Conservation (phyloP, 345 rosid genomes). For the Alliaria petiolata region DNA sequence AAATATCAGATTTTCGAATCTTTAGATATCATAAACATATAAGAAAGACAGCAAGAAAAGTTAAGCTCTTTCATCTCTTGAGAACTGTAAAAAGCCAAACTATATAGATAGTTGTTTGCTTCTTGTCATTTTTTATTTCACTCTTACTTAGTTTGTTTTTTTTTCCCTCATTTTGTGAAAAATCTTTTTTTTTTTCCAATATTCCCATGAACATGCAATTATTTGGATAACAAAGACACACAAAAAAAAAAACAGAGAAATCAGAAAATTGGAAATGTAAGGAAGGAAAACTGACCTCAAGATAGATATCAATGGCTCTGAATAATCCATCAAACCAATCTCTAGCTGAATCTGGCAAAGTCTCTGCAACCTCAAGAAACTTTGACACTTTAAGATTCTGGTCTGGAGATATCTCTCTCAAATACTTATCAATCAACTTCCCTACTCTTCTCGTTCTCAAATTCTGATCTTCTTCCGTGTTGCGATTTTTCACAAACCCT, state of each 20-base stretch:
- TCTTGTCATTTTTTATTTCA: constrained; percentile 30
- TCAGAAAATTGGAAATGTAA: background rate
- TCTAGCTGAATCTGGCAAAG: constrained; percentile 69
- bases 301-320: constrained; percentile 75
- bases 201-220: background rate
- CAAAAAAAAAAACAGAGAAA: background rate
- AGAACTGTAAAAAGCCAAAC: constrained; percentile 20
- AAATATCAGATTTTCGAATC: constrained; percentile 22
- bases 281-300: constrained; percentile 44
- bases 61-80: constrained; percentile 17
- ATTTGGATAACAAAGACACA: background rate
- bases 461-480: constrained; percentile 19
- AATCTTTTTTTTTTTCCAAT: background rate
- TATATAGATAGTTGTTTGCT: constrained; percentile 11
- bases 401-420: constrained; percentile 76
- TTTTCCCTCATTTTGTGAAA: background rate
- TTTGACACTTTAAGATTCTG: constrained; percentile 57
- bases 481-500: constrained; percentile 37
- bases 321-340: constrained; percentile 77
- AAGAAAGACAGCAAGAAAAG: constrained; percentile 18
- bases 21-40: constrained; percentile 15
- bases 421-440: constrained; percentile 52
- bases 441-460: constrained; percentile 46
- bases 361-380: constrained; percentile 66
- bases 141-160: constrained; percentile 10